These are phyloP conservation scores for Brassica rapa DNA, from an alignment of 345 rosid species.

Conservation along the genomic window DNA sequence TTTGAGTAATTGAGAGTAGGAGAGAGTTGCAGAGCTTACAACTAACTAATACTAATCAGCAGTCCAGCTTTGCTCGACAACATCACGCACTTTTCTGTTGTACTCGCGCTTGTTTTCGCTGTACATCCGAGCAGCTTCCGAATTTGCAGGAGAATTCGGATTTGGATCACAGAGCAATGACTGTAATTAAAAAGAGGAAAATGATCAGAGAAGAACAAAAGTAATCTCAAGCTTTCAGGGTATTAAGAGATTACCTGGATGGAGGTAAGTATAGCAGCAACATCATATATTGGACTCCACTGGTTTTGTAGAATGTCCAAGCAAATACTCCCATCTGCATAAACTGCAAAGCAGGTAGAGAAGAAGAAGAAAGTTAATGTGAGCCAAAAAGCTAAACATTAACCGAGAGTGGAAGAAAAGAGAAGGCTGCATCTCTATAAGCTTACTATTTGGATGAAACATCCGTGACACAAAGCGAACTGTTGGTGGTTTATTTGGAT, in stretches of 20 bases:
- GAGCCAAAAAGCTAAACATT: not conserved
- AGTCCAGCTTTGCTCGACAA: conserved; percentile 81
- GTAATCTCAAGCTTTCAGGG: not conserved
- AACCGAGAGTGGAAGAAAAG: not conserved
- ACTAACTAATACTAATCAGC: conserved; percentile 52
- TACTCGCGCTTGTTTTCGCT: conserved; percentile 79
- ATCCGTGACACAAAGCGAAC: conserved; percentile 69
- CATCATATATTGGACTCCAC: conserved; percentile 99
- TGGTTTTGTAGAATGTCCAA: conserved; percentile 94
- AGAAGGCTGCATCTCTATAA: not conserved
- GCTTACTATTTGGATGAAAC: conserved; percentile 72
- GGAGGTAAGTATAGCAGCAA: conserved; percentile 94
- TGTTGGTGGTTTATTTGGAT: conserved; percentile 70
- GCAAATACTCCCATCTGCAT: conserved; percentile 97
- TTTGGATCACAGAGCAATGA: conserved; percentile 83
- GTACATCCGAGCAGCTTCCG: conserved; percentile 82
- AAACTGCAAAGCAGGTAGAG: conserved; percentile 52
- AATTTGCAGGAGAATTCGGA: conserved; percentile 86
- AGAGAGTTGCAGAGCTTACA: conserved; percentile 34
- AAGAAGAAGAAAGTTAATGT: not conserved
- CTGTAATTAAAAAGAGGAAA: conserved; percentile 31
- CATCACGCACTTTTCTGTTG: conserved; percentile 71
- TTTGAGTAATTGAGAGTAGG: conserved; percentile 1
- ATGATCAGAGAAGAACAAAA: conserved; percentile 3
- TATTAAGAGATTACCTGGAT: conserved; percentile 61